Evolutionary conservation across 352 stramenopile species (phyloP).

Genomic region (Globisporangium heterothallicum): DNA sequence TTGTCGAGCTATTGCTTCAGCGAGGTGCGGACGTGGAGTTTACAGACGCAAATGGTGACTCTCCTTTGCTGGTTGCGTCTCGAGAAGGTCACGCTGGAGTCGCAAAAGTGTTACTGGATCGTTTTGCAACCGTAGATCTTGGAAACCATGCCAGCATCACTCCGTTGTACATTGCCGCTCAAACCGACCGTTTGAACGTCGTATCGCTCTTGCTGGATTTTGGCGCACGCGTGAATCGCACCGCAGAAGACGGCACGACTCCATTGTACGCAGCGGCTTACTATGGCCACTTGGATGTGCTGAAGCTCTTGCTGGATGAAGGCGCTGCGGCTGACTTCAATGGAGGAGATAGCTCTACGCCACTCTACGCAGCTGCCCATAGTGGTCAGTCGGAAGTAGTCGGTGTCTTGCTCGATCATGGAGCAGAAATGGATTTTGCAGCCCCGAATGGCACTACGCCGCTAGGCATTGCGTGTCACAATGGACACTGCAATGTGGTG

Average conservation of each 20-base stretch:
- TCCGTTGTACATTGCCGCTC: neutral
- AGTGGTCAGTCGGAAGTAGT: neutral
- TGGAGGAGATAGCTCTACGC: neutral
- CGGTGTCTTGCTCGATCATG: neutral
- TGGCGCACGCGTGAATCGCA: slow-evolving; percentile 1
- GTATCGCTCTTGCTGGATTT: neutral
- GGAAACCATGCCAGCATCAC: neutral
- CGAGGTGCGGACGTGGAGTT: neutral
- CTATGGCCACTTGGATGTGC: neutral
- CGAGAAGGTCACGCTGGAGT: slow-evolving; percentile 1
- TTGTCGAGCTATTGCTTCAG: slow-evolving; percentile 1
- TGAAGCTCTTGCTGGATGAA: slow-evolving; percentile 5
- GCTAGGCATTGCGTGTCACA: neutral
- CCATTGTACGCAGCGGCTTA: slow-evolving; percentile 1
- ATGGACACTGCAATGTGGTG: neutral
- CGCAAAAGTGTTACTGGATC: slow-evolving; percentile 1
- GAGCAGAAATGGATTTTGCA: neutral
- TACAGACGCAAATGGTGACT: slow-evolving; percentile 1
- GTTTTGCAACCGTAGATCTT: neutral
- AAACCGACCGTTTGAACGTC: neutral
- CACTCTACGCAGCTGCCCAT: slow-evolving; percentile 7
- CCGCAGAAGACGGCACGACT: neutral
- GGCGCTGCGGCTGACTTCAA: neutral
- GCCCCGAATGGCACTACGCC: slow-evolving; percentile 1
- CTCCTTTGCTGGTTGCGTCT: slow-evolving; percentile 6